Evolutionary conservation across 2,329 filamentous ascomycete genomes (phyloP), one percentile per base, ranked within the genome.

Genomic region (Myriosclerotinia duriaeana): DNA sequence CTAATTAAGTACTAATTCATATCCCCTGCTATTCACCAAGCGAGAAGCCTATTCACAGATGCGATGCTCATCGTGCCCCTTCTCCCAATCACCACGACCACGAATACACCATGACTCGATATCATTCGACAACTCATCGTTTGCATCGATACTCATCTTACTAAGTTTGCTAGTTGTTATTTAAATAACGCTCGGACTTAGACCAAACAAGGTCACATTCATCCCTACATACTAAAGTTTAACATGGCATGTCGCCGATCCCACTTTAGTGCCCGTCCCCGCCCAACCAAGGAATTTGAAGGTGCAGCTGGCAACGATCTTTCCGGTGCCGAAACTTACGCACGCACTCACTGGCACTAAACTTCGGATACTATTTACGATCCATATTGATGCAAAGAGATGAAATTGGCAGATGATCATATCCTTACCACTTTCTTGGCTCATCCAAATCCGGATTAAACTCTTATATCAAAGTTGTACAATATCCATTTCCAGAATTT

Each of bases 261-360:
- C 46, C 34, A 38, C 58, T 52, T 15, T 61, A 61, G 46, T 50
- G 44, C 58, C 46, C 44, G 34, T 26, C 46, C 44, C n/a, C 42
- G 30, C 42, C 44, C 30, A 61, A 36, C 34, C n/a, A 26, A 40
- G 58, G 8, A n/a, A 61, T 61, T 50, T 36, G 44, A 22, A 26
- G 34, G 34, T 38, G 58, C 34, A 36, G 58, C 34, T 50, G 46
- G 58, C 44, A 22, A 48, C 5, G 58, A 60, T 60, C 44, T 60
- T 58, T 30, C 58, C 44, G 58, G 58, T 60, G 44, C 58, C 58
- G 58, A 44, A 38, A 60, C 30, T 11, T 60, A 54, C 53, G 53
- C 53, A 38, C 34, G 20, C n/a, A 58, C 40, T 44, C 22, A 17
- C 55, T 58, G 38, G 38, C 55, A 38, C 40, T 26, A 26, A 60